A percentile compares a stretch with the other conserved stretches of the same genome.
These are phyloP conservation scores for Scheffersomyces cryptocercus DNA, from an alignment of 1,139 yeast genomes.

Conservation along the genomic window DNA sequence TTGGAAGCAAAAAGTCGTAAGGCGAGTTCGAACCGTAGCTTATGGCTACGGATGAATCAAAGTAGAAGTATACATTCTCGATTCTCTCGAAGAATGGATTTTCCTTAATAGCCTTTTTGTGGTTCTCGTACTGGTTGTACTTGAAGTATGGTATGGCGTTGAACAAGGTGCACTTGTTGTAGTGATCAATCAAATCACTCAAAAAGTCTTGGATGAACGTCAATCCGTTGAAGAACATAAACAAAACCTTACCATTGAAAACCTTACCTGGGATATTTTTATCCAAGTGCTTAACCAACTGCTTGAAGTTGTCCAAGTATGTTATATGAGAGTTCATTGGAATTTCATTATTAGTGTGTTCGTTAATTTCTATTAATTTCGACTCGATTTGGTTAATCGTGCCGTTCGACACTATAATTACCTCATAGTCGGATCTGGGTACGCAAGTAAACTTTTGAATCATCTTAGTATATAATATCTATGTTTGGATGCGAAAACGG, in stretches of 20 bases:
- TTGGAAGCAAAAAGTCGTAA: not conserved
- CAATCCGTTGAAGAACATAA: conserved; percentile 44
- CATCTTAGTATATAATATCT: conserved; percentile 16
- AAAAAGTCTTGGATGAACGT: conserved; percentile 33
- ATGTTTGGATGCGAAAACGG: not conserved
- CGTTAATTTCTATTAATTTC: conserved; percentile 25
- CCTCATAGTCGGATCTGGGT: conserved; percentile 36
- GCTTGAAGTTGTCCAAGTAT: conserved; percentile 29
- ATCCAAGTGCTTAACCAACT: conserved; percentile 19
- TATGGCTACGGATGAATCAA: conserved; percentile 29
- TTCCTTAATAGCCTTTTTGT: conserved; percentile 4
- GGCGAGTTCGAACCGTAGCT: conserved; percentile 1
- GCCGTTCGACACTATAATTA: conserved; percentile 38
- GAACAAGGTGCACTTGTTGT: conserved; percentile 10
- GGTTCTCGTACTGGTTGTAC: conserved; percentile 6
- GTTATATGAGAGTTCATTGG: conserved; percentile 27
- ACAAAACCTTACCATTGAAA: conserved; percentile 34
- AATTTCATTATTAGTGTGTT: conserved; percentile 25
- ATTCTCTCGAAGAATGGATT: conserved; percentile 13
- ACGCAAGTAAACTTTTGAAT: conserved; percentile 40
- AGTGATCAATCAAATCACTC: conserved; percentile 31
- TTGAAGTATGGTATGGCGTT: conserved; percentile 6
- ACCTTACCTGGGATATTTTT: conserved; percentile 4
- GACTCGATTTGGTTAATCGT: conserved; percentile 32
- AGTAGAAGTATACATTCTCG: conserved; percentile 36